These are phyloP conservation scores for Xylaria castorea DNA, from an alignment of 495 filamentous ascomycete species.

Conservation along the genomic window DNA sequence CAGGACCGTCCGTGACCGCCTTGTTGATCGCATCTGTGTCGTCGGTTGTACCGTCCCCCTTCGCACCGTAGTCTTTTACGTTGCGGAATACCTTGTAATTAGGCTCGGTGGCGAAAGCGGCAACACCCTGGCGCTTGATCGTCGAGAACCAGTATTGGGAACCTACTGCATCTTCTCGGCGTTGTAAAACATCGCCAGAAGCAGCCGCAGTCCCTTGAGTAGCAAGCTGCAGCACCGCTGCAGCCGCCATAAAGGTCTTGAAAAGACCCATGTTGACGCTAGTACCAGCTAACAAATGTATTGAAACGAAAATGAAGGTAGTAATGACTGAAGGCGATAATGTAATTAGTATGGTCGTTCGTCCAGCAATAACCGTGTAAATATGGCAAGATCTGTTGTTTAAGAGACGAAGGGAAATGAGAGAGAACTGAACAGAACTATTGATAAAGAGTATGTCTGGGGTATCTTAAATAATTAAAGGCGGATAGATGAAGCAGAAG, in stretches of 20 bases:
- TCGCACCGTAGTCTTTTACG: conserved; percentile 83
- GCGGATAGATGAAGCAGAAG: neutral
- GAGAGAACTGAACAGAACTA: neutral
- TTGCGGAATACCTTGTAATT: conserved; percentile 84
- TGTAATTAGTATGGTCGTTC: conserved; percentile 8
- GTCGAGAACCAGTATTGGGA: conserved; percentile 75
- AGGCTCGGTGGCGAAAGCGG: conserved; percentile 64
- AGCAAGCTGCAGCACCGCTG: conserved; percentile 46
- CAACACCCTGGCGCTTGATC: conserved; percentile 73
- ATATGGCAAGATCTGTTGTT: neutral
- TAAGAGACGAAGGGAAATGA: neutral
- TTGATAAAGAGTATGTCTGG: neutral
- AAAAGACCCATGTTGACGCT: conserved; percentile 52
- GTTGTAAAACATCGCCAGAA: conserved; percentile 34
- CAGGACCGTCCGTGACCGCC: conserved; percentile 72
- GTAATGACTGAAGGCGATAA: neutral
- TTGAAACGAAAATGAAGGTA: conserved; percentile 26
- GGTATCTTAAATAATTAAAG: neutral
- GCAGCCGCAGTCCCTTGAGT: conserved; percentile 43
- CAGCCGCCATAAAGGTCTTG: conserved; percentile 43
- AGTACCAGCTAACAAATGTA: conserved; percentile 47
- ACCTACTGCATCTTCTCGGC: conserved; percentile 30
- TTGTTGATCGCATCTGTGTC: conserved; percentile 90
- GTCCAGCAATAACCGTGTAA: conserved; percentile 11
- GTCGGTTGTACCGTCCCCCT: conserved; percentile 79